Evolutionary conservation across 441 rosid genomes (phyloP).

Genomic region (Erodium trifolium): DNA sequence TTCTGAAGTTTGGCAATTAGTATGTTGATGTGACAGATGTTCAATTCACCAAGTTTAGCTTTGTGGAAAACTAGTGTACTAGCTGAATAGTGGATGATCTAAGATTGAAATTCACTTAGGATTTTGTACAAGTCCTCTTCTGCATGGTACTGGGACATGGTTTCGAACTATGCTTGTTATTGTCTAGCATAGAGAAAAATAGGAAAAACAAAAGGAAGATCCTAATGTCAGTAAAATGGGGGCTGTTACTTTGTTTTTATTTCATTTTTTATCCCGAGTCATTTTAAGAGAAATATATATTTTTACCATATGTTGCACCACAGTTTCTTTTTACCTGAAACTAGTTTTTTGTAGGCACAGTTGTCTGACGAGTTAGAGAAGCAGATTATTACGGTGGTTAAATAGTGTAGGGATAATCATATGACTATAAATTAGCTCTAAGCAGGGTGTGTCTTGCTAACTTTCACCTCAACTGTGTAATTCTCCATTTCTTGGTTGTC

Average conservation of each 20-base stretch:
- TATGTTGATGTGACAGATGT: not conserved
- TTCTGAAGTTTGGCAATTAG: not conserved
- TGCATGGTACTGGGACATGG: too few species aligned
- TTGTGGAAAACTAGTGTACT: not conserved
- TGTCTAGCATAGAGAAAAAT: not conserved
- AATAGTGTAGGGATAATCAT: constrained; percentile 1
- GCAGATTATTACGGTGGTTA: not conserved
- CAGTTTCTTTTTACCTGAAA: not conserved
- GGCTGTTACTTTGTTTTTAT: not conserved
- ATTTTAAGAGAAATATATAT: not conserved
- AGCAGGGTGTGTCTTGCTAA: not conserved
- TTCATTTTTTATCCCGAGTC: not conserved
- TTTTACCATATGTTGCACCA: not conserved
- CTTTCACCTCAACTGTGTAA: constrained; percentile 5
- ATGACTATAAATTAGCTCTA: not conserved
- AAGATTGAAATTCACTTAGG: constrained; percentile 3
- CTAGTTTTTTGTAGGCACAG: not conserved
- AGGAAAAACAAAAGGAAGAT: not conserved
- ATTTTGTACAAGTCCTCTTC: too few species aligned
- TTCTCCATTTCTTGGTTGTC: constrained; percentile 1
- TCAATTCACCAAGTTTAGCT: not conserved
- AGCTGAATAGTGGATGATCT: not conserved
- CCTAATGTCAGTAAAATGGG: not conserved
- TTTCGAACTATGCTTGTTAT: not conserved
- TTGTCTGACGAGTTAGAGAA: not conserved